Evolutionary conservation across 805 yeast genomes (phyloP).

Genomic region (Blastobotrys mokoenaii): DNA sequence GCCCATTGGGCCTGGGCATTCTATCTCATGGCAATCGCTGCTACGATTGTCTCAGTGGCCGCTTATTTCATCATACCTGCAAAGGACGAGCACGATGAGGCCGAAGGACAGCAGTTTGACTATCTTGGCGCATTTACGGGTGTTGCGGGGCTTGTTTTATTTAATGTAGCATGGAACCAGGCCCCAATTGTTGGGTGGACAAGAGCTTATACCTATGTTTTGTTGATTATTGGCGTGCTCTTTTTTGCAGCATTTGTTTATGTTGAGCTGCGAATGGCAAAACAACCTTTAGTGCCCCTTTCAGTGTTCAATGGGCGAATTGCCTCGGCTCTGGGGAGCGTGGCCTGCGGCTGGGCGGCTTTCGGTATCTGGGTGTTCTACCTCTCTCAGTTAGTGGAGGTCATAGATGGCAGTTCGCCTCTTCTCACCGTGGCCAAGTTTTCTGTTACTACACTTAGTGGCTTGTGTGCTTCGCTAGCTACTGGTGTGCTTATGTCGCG

Average conservation of each 20-base stretch:
- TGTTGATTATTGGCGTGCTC: slow-evolving; percentile 44
- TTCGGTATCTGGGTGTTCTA: slow-evolving; percentile 71
- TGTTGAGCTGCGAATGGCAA: slow-evolving; percentile 39
- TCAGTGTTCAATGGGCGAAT: slow-evolving; percentile 36
- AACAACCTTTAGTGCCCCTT: slow-evolving; percentile 47
- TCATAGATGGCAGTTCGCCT: slow-evolving; percentile 42
- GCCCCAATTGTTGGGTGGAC: slow-evolving; percentile 69
- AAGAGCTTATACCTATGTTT: slow-evolving; percentile 45
- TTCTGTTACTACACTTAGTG: slow-evolving; percentile 42
- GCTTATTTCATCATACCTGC: slow-evolving; percentile 33
- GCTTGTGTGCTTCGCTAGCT: slow-evolving; percentile 46
- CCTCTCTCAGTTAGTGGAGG: slow-evolving; percentile 43
- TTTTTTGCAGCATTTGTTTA: slow-evolving; percentile 38
- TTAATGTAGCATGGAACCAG: slow-evolving; percentile 68
- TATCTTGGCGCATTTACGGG: slow-evolving; percentile 48
- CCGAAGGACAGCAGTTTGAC: slow-evolving; percentile 35
- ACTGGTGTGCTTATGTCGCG: slow-evolving; percentile 42
- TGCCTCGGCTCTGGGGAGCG: slow-evolving; percentile 40
- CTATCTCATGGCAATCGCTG: slow-evolving; percentile 37
- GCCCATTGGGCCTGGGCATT: slow-evolving; percentile 57
- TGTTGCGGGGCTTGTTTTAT: slow-evolving; percentile 48
- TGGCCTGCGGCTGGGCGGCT: slow-evolving; percentile 67
- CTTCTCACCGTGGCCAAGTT: slow-evolving; percentile 40
- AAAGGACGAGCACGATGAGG: neutral
- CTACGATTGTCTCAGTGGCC: slow-evolving; percentile 28